Evolutionary conservation across 1,284 basidiomycete species (phyloP), one percentile per base, ranked within the genome.

Genomic region (Microbotryum silenes-acaulis): DNA sequence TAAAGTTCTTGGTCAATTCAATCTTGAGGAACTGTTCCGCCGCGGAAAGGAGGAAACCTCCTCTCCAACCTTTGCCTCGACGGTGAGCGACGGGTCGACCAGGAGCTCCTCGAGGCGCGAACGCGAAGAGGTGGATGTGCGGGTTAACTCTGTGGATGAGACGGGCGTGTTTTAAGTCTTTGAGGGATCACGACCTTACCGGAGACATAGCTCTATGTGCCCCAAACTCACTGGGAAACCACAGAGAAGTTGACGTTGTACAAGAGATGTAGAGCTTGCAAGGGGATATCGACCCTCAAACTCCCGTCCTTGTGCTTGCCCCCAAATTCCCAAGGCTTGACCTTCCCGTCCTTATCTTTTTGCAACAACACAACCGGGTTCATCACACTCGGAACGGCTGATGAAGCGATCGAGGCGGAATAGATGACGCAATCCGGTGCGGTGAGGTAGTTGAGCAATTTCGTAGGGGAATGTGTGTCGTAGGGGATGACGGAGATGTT

Each of bases 111-210:
- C 90, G 82, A 33, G 91, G 88, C 1, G 91, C 91, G 72, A 97
- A 97, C 78, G 96, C 94, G 78, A 98, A 98, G n/a, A 97, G 72
- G 75, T 97, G 94, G 14, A 98, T 91, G 74, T 98, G 96, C 0
- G 93, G 94, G 5, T 42, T 42, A 14, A 42, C 37, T 42, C 37
- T 42, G 16, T 18, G 37, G 37, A 16, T 12, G 37, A 2, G 37
- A 6, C 4, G 37, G 37, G 14, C 14, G 37, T 16, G 16, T 16
- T 16, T 16, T 42, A 1, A 42, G 37, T 42, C 37, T 42, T 31
- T 31, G 9, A 7, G 9, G 8, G 2, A 31, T 8, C 31, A 31
- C 8, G 9, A 31, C 31, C 8, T 31, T 8, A 31, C 31, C 7
- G 31, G 2, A 31, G 6, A 31, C 31, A 31, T 1, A 31, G 31